Base-by-base conservation (phyloP, 2,329 filamentous ascomycete genomes). In the Fusarium sp. region DNA sequence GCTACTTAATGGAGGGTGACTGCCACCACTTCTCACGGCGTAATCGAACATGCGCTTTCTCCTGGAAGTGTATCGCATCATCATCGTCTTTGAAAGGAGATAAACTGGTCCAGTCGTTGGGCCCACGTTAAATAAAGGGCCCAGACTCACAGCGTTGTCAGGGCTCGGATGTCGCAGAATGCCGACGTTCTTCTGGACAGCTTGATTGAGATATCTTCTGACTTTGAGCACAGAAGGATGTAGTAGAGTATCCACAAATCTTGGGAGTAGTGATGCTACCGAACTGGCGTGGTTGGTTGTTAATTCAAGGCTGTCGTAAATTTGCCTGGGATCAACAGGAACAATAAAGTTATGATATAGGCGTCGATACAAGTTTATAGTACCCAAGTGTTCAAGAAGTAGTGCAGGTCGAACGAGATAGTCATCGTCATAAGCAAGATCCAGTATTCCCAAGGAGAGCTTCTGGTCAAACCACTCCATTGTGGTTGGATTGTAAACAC, bases 371-470 rank as follows among this genome's bases (percentile, higher is more conserved):
- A 71, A 45, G 18, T 71, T 50, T 18, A 54, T 44, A 11, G 44
- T 31, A 0, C 64, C 69, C 55, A 75, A 65, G 16, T 69, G 37
- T 28, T 75, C 66, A 18, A 75, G 67, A 3, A 75, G 6, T 3
- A 75, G 57, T 8, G 71, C 71, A 28, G 73, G 72, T 2, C 72
- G 62, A 12, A 37, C 28, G n/a, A 75, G 56, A 31, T 75, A 63
- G 30, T 75, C 72, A 4, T 69, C 43, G 7, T 75, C 71, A 12
- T 65, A 51, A 7, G 63, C 71, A 12, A 75, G 55, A 44, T 75
- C 67, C 21, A 74, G 45, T 31, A 75, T 67, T 12, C 72, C 72
- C 5, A 74, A 53, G 51, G 53, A 74, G 14, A 74, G 44, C 18
- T 59, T 43, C 21, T 31, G 42, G 4, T 30, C 39, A 25, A 21